phyloP scores from a whole-genome alignment of 2,329 filamentous ascomycete species.

The Fusarium subglutinans region DNA sequence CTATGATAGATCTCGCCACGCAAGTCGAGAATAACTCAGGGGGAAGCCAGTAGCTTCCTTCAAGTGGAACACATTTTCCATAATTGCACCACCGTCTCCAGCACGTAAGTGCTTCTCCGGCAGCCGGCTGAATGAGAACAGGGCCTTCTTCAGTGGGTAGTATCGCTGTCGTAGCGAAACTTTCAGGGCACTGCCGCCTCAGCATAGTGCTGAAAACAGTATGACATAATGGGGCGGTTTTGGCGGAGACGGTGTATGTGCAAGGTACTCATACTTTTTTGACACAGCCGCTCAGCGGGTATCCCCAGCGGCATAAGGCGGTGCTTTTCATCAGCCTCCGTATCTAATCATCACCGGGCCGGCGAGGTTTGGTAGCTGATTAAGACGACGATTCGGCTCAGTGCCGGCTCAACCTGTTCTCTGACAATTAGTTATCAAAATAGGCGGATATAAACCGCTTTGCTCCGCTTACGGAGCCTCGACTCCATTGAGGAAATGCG shows the following conservation, averaged over 20 bases:
- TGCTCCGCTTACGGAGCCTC: slow-evolving; percentile 25
- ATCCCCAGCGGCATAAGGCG: slow-evolving; percentile 37
- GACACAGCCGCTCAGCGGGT: slow-evolving; percentile 37
- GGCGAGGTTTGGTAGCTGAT: slow-evolving; percentile 32
- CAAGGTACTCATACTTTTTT: background rate
- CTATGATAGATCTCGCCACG: no score
- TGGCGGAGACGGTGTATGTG: slow-evolving; percentile 34
- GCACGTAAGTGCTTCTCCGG: slow-evolving; percentile 16
- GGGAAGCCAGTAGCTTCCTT: background rate
- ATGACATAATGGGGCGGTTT: slow-evolving; percentile 40
- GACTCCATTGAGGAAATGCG: background rate
- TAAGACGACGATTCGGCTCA: slow-evolving; percentile 5
- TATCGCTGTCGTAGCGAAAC: slow-evolving; percentile 6
- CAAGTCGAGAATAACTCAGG: background rate
- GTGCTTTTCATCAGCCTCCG: slow-evolving; percentile 12
- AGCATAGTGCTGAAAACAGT: slow-evolving; percentile 10
- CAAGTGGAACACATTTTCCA: background rate
- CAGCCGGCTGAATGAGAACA: background rate
- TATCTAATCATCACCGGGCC: slow-evolving; percentile 38
- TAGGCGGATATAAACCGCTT: slow-evolving; percentile 14
- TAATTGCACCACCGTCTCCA: background rate
- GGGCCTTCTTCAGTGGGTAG: background rate
- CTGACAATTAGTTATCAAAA: background rate
- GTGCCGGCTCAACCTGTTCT: slow-evolving; percentile 13
- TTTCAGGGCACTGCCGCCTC: slow-evolving; percentile 25